These are phyloP conservation scores for Wallacemonas sp. DNA, from an alignment of 208 protist species.

Conservation along the genomic window DNA sequence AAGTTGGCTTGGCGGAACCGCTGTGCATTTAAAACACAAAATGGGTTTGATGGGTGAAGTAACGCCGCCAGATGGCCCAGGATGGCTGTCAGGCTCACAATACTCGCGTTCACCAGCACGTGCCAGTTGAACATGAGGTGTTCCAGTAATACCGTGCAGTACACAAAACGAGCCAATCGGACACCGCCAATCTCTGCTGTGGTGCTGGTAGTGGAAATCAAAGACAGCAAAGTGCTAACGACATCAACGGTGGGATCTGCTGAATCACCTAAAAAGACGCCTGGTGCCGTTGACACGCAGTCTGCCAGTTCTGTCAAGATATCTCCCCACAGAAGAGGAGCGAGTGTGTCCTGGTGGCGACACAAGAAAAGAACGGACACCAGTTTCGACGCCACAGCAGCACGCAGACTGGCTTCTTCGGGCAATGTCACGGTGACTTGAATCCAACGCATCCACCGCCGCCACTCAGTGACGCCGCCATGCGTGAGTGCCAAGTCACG, in stretches of 20 bases:
- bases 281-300: slow-evolving; percentile 1
- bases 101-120: slow-evolving; percentile 34
- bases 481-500: slow-evolving; percentile 45
- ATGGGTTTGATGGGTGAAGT: slow-evolving; percentile 34
- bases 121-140: slow-evolving; percentile 69
- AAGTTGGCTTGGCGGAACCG: slow-evolving; percentile 52
- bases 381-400: background rate
- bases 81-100: slow-evolving; percentile 20
- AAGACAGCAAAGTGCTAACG: no score
- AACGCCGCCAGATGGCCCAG: slow-evolving; percentile 31
- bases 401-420: background rate
- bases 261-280: slow-evolving; percentile 1
- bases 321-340: slow-evolving; percentile 3
- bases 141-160: slow-evolving; percentile 30
- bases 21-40: slow-evolving; percentile 43
- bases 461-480: slow-evolving; percentile 55
- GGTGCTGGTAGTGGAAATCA: no score
- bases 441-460: slow-evolving; percentile 42
- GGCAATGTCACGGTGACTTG: background rate
- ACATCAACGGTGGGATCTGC: slow-evolving; percentile 25
- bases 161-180: slow-evolving; percentile 20
- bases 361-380: slow-evolving; percentile 1
- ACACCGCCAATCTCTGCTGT: background rate
- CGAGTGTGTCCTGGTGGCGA: background rate
- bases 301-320: slow-evolving; percentile 29